Conservation (phyloP, 129 eudicot genomes). For the Helianthus annuus region DNA sequence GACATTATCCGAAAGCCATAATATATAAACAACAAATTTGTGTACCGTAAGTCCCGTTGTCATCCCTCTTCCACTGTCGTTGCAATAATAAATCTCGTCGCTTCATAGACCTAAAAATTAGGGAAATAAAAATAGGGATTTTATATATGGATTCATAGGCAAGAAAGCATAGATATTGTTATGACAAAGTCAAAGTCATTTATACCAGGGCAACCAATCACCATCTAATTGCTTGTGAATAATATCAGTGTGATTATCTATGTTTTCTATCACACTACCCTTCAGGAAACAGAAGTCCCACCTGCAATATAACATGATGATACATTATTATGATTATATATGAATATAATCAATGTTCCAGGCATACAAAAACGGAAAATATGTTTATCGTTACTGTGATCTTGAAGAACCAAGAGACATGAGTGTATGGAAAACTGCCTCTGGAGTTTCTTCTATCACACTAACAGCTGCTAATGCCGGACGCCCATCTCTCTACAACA, state of each 20-base stretch:
- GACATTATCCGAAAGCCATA: neutral
- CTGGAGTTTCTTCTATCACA: constrained; percentile 66
- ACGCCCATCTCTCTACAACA: constrained; percentile 48
- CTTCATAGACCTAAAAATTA: constrained; percentile 58
- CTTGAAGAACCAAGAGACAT: constrained; percentile 86
- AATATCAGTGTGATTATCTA: constrained; percentile 79
- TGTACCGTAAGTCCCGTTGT: constrained; percentile 72
- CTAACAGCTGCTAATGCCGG: constrained; percentile 76
- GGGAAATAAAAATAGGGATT: neutral
- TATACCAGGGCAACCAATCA: constrained; percentile 76
- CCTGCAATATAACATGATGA: constrained; percentile 48
- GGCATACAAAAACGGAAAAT: neutral
- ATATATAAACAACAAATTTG: neutral
- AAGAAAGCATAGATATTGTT: neutral
- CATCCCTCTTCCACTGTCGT: constrained; percentile 80
- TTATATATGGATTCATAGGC: constrained; percentile 8
- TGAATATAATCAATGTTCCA: neutral
- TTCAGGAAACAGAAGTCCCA: constrained; percentile 78
- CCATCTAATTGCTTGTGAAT: constrained; percentile 53
- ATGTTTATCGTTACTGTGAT: constrained; percentile 60
- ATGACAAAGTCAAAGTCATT: neutral
- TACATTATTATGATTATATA: constrained; percentile 1
- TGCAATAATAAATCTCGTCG: constrained; percentile 63
- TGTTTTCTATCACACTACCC: constrained; percentile 70
- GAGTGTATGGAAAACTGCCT: constrained; percentile 64